phyloP scores from a whole-genome alignment of 1,284 basidiomycete species.

The Puccinia brachypodii region DNA sequence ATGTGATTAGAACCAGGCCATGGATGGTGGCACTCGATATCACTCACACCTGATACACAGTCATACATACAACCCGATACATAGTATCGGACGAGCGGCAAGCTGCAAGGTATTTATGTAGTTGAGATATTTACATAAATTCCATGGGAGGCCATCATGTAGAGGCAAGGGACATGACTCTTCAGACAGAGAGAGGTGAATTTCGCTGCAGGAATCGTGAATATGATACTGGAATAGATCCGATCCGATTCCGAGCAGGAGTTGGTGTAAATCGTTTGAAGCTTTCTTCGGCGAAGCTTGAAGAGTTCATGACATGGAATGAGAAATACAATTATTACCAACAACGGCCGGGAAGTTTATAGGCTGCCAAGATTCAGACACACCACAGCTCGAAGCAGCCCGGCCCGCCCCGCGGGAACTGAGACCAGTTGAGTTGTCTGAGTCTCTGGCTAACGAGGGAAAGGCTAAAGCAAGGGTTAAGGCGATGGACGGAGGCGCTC shows the following conservation, averaged over 20 bases:
- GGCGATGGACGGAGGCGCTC: not conserved
- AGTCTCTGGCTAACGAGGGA: no score
- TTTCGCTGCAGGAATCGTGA: not conserved
- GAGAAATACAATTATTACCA: not conserved
- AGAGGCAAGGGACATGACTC: not conserved
- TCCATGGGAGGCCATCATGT: not conserved
- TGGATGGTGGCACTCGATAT: no score
- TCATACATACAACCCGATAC: not conserved
- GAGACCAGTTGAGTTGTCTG: not conserved
- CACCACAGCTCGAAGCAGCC: no score
- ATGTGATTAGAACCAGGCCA: slow-evolving; percentile 21
- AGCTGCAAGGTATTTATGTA: not conserved
- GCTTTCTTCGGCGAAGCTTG: not conserved
- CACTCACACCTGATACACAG: slow-evolving; percentile 3
- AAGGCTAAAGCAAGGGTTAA: no score
- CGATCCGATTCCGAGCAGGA: not conserved
- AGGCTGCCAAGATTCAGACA: no score
- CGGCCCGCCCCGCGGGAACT: no score
- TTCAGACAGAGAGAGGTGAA: not conserved
- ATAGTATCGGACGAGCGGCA: slow-evolving; percentile 13
- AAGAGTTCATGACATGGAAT: not conserved
- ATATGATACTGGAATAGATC: slow-evolving; percentile 2
- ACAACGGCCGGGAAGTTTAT: no score
- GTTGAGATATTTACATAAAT: slow-evolving; percentile 7
- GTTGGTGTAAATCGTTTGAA: not conserved